Conservation (phyloP, 805 yeast species). For the Citeromyces matritensis region DNA sequence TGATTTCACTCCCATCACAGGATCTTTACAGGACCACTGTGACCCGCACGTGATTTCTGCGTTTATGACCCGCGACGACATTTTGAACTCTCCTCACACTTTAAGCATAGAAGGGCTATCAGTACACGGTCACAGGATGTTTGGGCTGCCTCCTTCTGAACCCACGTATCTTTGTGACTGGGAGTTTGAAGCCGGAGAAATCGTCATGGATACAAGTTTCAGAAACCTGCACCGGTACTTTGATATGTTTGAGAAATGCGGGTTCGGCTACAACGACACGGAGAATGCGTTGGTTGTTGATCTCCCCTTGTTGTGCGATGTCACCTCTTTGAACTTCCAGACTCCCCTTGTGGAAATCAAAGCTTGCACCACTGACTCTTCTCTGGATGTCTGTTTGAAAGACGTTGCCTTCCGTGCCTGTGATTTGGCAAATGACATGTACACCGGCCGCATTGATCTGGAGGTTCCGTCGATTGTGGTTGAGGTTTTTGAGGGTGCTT, state of each 20-base stretch:
- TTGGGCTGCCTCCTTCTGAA: slow-evolving; percentile 82
- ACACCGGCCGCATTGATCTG: slow-evolving; percentile 36
- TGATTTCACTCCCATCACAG: slow-evolving; percentile 43
- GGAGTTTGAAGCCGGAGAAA: slow-evolving; percentile 61
- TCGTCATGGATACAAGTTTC: slow-evolving; percentile 36
- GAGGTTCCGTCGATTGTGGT: slow-evolving; percentile 28
- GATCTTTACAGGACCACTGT: slow-evolving; percentile 12
- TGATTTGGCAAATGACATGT: slow-evolving; percentile 59
- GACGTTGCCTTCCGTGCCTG: slow-evolving; percentile 27
- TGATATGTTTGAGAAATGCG: slow-evolving; percentile 29
- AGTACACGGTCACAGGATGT: slow-evolving; percentile 82
- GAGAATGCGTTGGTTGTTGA: slow-evolving; percentile 61
- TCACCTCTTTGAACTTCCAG: slow-evolving; percentile 45
- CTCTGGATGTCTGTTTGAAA: slow-evolving; percentile 9
- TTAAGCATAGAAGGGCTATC: slow-evolving; percentile 35
- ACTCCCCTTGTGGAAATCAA: slow-evolving; percentile 29
- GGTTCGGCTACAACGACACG: slow-evolving; percentile 50
- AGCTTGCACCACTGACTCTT: slow-evolving; percentile 3
- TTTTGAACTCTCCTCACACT: slow-evolving; percentile 9
- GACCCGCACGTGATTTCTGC: slow-evolving; percentile 9
- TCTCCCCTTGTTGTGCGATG: slow-evolving; percentile 47
- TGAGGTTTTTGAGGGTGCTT: slow-evolving; percentile 8
- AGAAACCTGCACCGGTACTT: slow-evolving; percentile 25
- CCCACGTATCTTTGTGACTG: slow-evolving; percentile 85
- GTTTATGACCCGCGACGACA: slow-evolving; percentile 6